Conservation (phyloP, 768 basidiomycete genomes). For the Rhodotorula kratochvilovae region DNA sequence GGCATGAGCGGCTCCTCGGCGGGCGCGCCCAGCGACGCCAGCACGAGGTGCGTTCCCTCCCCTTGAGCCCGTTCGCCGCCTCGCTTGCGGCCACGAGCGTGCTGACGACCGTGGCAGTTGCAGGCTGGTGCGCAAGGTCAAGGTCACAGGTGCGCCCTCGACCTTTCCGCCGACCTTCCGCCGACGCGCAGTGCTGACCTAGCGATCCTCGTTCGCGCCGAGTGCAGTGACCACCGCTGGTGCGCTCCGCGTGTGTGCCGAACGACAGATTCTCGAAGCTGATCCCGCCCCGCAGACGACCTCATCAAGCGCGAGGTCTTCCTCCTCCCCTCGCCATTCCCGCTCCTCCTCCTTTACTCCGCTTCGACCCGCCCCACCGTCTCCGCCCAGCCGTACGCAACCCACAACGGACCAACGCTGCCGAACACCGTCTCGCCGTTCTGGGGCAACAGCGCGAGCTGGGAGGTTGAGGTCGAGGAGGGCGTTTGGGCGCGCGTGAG, state of each 20-base stretch:
- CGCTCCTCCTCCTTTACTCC: conserved; percentile 17
- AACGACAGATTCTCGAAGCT: background rate
- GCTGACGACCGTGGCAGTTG: background rate
- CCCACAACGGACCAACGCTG: background rate
- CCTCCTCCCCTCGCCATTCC: conserved; percentile 22
- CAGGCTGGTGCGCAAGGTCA: conserved; percentile 21
- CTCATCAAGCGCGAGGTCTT: conserved; percentile 40
- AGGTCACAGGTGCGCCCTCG: conserved; percentile 4
- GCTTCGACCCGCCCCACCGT: background rate
- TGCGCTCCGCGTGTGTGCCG: background rate
- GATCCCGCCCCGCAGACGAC: conserved; percentile 25
- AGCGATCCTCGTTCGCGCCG: background rate
- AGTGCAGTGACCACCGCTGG: background rate
- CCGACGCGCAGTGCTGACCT: background rate
- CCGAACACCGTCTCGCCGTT: background rate
- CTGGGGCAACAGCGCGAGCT: conserved; percentile 18
- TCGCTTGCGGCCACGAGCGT: too few species aligned
- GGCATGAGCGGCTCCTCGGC: background rate
- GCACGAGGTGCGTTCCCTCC: background rate
- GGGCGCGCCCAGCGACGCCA: too few species aligned
- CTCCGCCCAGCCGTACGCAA: background rate
- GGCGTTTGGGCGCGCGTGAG: conserved; percentile 22
- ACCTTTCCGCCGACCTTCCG: background rate
- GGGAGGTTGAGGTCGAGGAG: conserved; percentile 20
- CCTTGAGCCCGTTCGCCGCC: too few species aligned